Base-by-base conservation (phyloP, 31 red algal genomes). In the Bonnemaisonia californica region DNA sequence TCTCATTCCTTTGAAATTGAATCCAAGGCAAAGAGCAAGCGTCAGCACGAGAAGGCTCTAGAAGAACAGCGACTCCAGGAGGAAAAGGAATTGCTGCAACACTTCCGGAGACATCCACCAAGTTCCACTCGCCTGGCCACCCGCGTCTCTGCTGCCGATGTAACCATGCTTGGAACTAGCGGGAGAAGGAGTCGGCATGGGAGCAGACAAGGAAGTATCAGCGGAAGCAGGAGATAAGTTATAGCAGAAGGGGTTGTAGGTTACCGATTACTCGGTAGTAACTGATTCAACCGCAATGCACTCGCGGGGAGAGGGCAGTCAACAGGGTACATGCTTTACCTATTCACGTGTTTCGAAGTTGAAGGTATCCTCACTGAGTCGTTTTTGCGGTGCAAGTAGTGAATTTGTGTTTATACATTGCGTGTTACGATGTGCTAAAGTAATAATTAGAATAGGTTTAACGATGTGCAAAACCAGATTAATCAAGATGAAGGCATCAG, bases 1-100 rank as follows among this genome's bases (percentile, higher is more conserved):
- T 41, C 67, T 1, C 71, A 82, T 48, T 87, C 85, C 22, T 72
- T 83, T 58, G 24, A 61, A 38, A 40, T 77, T 27, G 87, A 90
- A 32, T 69, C 71, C 61, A 62, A 67, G 28, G 78, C 66, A 22
- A 74, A 83, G 61, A 36, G 72, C 47, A 69, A 71, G 31, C 74
- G 85, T 21, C 41, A 45, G 22, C 34, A 68, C 22, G 62, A 67
- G 35, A 55, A 60, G 28, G 87, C 54, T 31, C 11, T 26, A 3
- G 67, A 57, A 39, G 61, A 29, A 48, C 68, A 59, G 19, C 54
- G 71, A 45, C 51, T 74, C 37, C 39, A 38, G n/a, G 76, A 89
- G 19, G 55, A 89, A 64, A 41, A 33, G 30, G 60, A 42, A 22
- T 36, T 81, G 65, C 19, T 65, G 58, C 63, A 65, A 35, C 42